Conservation (phyloP, 495 filamentous ascomycete species). For the Entonaema liquescens region DNA sequence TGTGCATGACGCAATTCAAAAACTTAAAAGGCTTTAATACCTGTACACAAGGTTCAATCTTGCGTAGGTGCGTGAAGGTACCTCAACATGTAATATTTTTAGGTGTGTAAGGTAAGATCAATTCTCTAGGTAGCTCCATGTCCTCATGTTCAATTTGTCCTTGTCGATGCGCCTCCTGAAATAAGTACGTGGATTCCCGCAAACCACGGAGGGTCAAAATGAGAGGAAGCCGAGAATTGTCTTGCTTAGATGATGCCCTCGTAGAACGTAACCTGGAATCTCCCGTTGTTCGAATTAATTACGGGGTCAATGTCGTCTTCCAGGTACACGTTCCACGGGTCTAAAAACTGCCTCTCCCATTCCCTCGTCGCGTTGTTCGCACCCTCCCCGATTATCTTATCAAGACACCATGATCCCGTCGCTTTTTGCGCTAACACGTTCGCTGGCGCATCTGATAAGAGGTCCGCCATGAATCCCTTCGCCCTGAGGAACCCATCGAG, state of each 20-base stretch:
- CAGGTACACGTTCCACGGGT: slow-evolving; percentile 25
- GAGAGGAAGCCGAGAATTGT: neutral
- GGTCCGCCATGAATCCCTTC: slow-evolving; percentile 28
- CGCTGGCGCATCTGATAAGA: slow-evolving; percentile 18
- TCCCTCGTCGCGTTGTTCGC: slow-evolving; percentile 28
- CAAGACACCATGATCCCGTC: slow-evolving; percentile 33
- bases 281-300: slow-evolving; percentile 34
- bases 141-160: too few species aligned
- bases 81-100: too few species aligned
- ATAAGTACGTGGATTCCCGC: neutral
- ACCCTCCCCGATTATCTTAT: slow-evolving; percentile 29
- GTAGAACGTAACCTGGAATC: slow-evolving; percentile 34
- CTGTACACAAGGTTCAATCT: too few species aligned
- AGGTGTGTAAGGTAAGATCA: too few species aligned
- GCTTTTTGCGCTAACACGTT: slow-evolving; percentile 23
- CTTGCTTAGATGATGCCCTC: slow-evolving; percentile 20
- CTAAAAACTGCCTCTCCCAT: slow-evolving; percentile 24
- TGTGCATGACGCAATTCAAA: too few species aligned
- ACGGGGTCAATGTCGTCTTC: slow-evolving; percentile 27
- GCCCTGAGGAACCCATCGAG: slow-evolving; percentile 22
- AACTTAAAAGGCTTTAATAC: too few species aligned
- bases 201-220: neutral
- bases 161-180: neutral
- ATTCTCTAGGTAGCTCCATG: too few species aligned
- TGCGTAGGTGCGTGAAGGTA: too few species aligned